These are phyloP conservation scores for Eucommia ulmoides DNA, from an alignment of 257 asterid species.

Conservation along the genomic window DNA sequence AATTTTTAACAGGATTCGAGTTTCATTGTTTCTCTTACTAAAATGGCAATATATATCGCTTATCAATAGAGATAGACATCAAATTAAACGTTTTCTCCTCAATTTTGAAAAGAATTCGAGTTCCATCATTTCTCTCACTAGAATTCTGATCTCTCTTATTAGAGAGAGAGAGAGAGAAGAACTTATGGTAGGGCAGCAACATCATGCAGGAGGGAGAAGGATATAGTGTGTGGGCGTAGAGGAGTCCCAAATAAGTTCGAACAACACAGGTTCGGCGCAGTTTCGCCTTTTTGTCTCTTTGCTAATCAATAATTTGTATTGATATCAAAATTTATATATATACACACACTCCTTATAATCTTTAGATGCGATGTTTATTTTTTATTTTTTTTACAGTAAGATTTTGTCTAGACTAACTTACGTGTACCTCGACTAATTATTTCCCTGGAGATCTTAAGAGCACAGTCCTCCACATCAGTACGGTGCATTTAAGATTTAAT, in stretches of 20 bases:
- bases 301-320: slow-evolving; percentile 20
- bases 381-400: too few species aligned
- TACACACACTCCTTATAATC: too few species aligned
- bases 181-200: slow-evolving; percentile 16
- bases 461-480: too few species aligned
- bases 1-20: too few species aligned
- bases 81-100: background rate
- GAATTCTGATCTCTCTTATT: background rate
- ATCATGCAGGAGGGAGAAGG: slow-evolving; percentile 7
- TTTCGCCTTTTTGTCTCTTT: slow-evolving; percentile 54
- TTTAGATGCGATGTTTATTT: too few species aligned
- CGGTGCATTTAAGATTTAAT: too few species aligned
- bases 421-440: too few species aligned
- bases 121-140: background rate
- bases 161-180: background rate
- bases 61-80: background rate
- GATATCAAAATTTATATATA: too few species aligned
- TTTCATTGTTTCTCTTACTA: background rate
- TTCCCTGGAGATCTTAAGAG: too few species aligned
- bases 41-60: background rate
- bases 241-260: slow-evolving; percentile 40
- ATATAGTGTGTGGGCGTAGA: background rate
- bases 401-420: too few species aligned
- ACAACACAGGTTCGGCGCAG: slow-evolving; percentile 61
- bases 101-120: background rate